Percentiles rank a stretch among this genome's conserved stretches.
These are phyloP conservation scores for Volvox africanus DNA, from an alignment of 139 green algal species.

Conservation along the genomic window DNA sequence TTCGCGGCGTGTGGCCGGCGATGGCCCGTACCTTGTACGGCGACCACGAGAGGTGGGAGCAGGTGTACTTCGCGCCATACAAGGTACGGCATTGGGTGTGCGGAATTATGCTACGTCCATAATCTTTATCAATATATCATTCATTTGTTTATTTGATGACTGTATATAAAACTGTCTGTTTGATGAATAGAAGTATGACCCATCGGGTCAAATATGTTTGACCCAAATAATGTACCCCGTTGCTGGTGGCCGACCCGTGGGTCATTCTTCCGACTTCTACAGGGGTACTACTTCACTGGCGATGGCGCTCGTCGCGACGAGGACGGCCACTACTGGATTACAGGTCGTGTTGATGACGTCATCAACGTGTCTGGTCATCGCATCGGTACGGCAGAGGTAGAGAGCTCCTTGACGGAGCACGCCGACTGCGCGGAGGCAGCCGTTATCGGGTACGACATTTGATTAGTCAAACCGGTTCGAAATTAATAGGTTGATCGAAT, in stretches of 20 bases:
- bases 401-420: conserved; percentile 88
- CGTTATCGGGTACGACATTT: conserved; percentile 29
- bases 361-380: conserved; percentile 95
- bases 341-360: conserved; percentile 96
- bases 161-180: too few species aligned
- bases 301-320: conserved; percentile 76
- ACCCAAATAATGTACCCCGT: too few species aligned
- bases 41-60: conserved; percentile 95
- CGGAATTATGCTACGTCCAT: too few species aligned
- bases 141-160: too few species aligned
- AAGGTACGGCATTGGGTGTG: conserved; percentile 55
- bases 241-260: too few species aligned
- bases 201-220: too few species aligned
- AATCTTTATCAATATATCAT: too few species aligned
- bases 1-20: conserved; percentile 82
- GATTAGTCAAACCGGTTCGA: too few species aligned
- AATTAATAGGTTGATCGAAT: too few species aligned
- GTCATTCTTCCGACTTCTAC: too few species aligned
- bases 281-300: conserved; percentile 95
- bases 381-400: conserved; percentile 96
- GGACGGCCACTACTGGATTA: conserved; percentile 88
- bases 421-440: conserved; percentile 86
- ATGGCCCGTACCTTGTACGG: conserved; percentile 89
- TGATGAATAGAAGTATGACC: too few species aligned
- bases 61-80: conserved; percentile 94